These are phyloP conservation scores for Fraxinus americana DNA, from an alignment of 257 asterid genomes.

Conservation along the genomic window DNA sequence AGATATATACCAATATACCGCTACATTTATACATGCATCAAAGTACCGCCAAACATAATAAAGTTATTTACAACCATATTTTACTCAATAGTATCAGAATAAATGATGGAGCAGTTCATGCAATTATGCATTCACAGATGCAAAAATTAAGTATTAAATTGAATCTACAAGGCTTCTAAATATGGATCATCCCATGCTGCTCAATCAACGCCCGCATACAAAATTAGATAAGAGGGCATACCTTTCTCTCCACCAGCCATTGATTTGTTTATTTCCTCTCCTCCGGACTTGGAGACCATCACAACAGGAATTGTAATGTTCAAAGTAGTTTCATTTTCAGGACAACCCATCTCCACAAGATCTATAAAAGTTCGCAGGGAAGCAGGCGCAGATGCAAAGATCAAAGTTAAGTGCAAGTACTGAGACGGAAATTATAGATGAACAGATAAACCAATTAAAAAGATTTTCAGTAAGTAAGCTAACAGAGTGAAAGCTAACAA, in stretches of 20 bases:
- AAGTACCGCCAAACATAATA: constrained; percentile 3
- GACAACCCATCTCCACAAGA: constrained; percentile 86
- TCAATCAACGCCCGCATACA: constrained; percentile 5
- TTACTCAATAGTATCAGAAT: constrained; percentile 11
- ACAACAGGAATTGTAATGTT: constrained; percentile 81
- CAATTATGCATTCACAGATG: constrained; percentile 6
- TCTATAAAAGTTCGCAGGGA: constrained; percentile 51
- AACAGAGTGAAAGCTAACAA: constrained; percentile 34
- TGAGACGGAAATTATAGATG: background rate
- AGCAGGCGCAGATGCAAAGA: constrained; percentile 21
- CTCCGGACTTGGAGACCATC: constrained; percentile 76
- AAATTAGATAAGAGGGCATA: constrained; percentile 31
- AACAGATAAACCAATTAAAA: background rate
- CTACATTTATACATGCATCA: background rate
- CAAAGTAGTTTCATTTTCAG: constrained; percentile 50
- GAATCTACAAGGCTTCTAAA: background rate
- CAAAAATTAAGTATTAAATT: background rate
- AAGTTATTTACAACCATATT: background rate
- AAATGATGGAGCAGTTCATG: background rate
- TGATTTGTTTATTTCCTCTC: constrained; percentile 64
- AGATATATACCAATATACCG: background rate
- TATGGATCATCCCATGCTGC: constrained; percentile 3
- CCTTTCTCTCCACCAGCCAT: constrained; percentile 63
- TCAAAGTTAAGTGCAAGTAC: constrained; percentile 15
- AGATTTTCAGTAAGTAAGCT: constrained; percentile 18